Percentiles rank a stretch among this genome's conserved stretches.
Evolutionary conservation across 2,329 filamentous ascomycete genomes (phyloP).

Genomic region (Thermoascus crustaceus): DNA sequence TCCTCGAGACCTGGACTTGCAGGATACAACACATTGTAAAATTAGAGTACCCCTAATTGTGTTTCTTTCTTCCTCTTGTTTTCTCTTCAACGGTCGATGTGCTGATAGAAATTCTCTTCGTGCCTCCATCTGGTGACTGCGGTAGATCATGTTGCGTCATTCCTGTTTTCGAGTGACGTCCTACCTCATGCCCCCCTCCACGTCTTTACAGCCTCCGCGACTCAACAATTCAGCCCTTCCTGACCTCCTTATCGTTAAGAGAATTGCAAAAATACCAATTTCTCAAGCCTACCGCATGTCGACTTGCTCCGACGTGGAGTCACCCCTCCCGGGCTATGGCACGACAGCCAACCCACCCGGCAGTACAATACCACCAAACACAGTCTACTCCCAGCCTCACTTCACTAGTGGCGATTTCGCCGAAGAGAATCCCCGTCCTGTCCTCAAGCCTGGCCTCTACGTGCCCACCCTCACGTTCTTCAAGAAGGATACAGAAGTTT

Average conservation of each 20-base stretch:
- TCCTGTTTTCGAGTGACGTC: conserved; percentile 1
- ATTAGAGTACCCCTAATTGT: not conserved
- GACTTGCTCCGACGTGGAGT: not conserved
- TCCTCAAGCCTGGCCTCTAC: conserved; percentile 45
- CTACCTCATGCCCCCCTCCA: no score
- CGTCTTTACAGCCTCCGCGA: no score
- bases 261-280: no score
- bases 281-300: not conserved
- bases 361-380: not conserved
- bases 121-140: not conserved
- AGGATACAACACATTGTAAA: no score
- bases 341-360: not conserved
- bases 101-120: not conserved
- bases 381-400: not conserved
- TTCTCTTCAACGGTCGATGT: no score
- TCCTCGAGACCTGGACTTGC: no score
- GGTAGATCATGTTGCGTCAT: not conserved
- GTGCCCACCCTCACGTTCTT: conserved; percentile 64
- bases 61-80: not conserved
- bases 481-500: conserved; percentile 49
- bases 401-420: not conserved
- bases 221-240: no score
- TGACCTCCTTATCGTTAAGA: no score
- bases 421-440: not conserved
- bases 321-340: no score